Conservation (phyloP, 768 basidiomycete genomes). For the Termitomyces sp. region DNA sequence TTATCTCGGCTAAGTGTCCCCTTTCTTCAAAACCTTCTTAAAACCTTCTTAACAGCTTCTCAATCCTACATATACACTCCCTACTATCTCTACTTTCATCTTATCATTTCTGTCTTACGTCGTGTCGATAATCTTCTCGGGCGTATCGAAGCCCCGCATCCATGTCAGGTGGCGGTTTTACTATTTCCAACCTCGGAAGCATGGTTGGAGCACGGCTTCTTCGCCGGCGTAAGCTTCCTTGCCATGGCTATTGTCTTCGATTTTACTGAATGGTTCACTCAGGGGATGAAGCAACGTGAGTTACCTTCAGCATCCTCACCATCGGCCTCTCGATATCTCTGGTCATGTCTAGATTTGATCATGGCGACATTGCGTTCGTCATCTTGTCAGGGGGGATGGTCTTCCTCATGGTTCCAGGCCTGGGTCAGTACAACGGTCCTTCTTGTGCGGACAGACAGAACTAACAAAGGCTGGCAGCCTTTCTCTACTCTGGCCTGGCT, state of each 20-base stretch:
- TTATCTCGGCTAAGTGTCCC: conserved; percentile 14
- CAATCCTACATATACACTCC: neutral
- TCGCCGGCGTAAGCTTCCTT: conserved; percentile 11
- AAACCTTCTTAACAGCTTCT: conserved; percentile 1
- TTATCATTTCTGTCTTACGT: neutral
- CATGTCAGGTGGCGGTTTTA: conserved; percentile 6
- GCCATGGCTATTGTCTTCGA: neutral
- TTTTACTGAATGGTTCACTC: neutral
- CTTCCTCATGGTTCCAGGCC: conserved; percentile 72
- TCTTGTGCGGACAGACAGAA: neutral
- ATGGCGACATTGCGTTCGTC: conserved; percentile 70
- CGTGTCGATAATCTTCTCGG: neutral
- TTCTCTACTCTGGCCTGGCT: conserved; percentile 69
- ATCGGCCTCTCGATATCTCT: neutral
- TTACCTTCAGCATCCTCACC: neutral
- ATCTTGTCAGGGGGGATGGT: conserved; percentile 66
- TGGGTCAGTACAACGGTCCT: conserved; percentile 34
- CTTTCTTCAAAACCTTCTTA: conserved; percentile 8
- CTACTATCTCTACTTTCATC: neutral
- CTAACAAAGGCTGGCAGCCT: conserved; percentile 36
- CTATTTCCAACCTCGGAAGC: conserved; percentile 1
- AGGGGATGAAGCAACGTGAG: conserved; percentile 18
- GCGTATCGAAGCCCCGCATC: neutral
- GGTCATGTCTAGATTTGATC: conserved; percentile 46
- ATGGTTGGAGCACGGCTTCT: conserved; percentile 1